Evolutionary conservation across 352 stramenopile genomes (phyloP).

Genomic region (Chloridella minuta): DNA sequence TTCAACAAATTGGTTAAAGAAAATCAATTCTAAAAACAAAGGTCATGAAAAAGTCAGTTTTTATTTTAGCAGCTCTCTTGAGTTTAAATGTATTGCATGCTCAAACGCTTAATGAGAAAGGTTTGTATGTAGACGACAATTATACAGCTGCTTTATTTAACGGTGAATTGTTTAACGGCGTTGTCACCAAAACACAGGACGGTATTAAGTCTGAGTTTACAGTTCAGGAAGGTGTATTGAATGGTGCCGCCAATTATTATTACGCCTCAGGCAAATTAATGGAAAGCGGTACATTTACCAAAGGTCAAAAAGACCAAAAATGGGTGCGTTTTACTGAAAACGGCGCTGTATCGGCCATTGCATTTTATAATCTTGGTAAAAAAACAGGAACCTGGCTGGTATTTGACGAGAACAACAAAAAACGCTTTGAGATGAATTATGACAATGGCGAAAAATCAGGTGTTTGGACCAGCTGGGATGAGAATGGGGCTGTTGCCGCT

Average conservation of each 20-base stretch:
- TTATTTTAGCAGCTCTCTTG: neutral
- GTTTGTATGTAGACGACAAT: neutral
- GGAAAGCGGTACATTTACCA: neutral
- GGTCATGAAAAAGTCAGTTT: neutral
- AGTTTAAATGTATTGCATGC: neutral
- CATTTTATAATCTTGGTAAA: neutral
- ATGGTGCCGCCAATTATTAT: neutral
- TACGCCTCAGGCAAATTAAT: neutral
- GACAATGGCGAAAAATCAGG: neutral
- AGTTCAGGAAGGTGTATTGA: neutral
- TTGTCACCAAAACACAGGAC: neutral
- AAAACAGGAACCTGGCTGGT: neutral
- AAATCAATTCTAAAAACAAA: neutral
- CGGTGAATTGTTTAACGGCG: neutral
- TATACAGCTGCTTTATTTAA: neutral
- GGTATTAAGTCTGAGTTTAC: neutral
- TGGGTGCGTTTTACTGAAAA: neutral
- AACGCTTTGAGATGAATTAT: slow-evolving; percentile 3
- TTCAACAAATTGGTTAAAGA: neutral
- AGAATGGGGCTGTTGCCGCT: neutral
- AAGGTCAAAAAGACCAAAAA: slow-evolving; percentile 1
- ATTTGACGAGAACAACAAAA: neutral
- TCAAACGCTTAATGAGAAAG: neutral
- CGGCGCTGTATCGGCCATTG: neutral
- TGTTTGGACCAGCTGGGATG: neutral